phyloP scores from a whole-genome alignment of 176 grass and related monocot genomes.

The Urochloa ruziziensis region DNA sequence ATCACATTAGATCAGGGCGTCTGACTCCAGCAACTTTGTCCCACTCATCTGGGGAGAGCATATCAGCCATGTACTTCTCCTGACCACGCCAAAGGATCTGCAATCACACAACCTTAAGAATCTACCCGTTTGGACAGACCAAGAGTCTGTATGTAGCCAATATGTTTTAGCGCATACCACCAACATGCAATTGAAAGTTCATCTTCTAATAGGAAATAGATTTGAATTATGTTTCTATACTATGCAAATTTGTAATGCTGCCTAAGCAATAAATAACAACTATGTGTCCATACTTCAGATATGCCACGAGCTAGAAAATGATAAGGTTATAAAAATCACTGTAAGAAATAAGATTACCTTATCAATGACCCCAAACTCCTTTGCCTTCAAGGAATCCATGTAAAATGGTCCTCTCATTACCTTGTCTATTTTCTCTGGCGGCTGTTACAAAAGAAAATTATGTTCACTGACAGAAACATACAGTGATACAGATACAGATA shows the following conservation, averaged over 20 bases:
- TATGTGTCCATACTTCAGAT: background rate
- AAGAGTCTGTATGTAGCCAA: background rate
- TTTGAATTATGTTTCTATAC: background rate
- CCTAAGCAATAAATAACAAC: background rate
- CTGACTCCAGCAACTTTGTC: slow-evolving; percentile 60
- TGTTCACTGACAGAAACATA: slow-evolving; percentile 9
- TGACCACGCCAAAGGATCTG: slow-evolving; percentile 80
- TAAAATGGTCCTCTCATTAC: slow-evolving; percentile 70
- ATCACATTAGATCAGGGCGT: slow-evolving; percentile 48
- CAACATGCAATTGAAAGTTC: background rate
- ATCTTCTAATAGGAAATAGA: background rate
- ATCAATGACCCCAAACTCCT: slow-evolving; percentile 95
- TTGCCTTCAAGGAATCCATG: slow-evolving; percentile 79
- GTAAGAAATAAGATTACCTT: slow-evolving; percentile 64
- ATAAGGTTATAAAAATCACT: background rate
- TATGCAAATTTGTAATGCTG: background rate
- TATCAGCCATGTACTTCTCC: slow-evolving; percentile 78
- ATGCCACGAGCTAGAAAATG: slow-evolving; percentile 18
- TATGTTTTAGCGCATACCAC: background rate
- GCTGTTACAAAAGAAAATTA: slow-evolving; percentile 45
- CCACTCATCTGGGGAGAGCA: slow-evolving; percentile 64
- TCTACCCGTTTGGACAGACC: background rate
- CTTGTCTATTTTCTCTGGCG: slow-evolving; percentile 72
- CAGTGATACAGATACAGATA: background rate
- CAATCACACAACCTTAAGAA: slow-evolving; percentile 22